Evolutionary conservation across 2,329 filamentous ascomycete genomes (phyloP), one percentile per base, ranked within the genome.

Genomic region (Xylaria sp.): DNA sequence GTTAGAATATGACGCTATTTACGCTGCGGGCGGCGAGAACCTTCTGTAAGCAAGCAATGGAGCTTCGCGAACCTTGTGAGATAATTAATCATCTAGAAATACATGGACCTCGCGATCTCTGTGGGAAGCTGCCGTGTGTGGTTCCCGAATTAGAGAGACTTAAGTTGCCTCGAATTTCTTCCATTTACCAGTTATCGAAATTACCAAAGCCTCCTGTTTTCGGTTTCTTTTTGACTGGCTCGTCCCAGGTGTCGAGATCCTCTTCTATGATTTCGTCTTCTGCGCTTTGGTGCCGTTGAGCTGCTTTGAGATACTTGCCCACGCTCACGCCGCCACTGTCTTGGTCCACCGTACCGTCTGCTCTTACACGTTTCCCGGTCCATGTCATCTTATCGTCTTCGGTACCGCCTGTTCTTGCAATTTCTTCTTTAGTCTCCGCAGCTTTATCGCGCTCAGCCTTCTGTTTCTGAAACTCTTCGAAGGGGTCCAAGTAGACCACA

Each of bases 381-480:
- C 96, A 99, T 2, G 96, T 99, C 1, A 93, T 91, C 78, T 89
- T 89, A 76, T 98, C 94, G 77, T 98, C 95, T 63, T 97, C 95
- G 1, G 90, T 92, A 2, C 92, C 92, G 33, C 92, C 93, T 63
- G 85, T 83, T 66, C 84, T 83, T 76, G 85, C 84, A 12, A 92
- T 84, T 73, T 91, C 88, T 69, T 90, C 90, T 68, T 88, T 86
- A 64, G 87, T 83, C 66, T 86, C 84, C 46, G 87, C 87, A 7
- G 81, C 81, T 54, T 82, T 83, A 71, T 94, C 91, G 64, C 86
- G 84, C 65, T 92, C 87, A 52, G 85, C 85, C 74, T 90, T 91
- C 78, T 94, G 87, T 74, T 91, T 92, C 77, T 94, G 85, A 77
- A 97, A 99, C 81, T 98, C 95, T 70, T 94, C 94, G 77, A 99